Evolutionary conservation across 345 rosid genomes (phyloP).

Genomic region (Psidium guajava): DNA sequence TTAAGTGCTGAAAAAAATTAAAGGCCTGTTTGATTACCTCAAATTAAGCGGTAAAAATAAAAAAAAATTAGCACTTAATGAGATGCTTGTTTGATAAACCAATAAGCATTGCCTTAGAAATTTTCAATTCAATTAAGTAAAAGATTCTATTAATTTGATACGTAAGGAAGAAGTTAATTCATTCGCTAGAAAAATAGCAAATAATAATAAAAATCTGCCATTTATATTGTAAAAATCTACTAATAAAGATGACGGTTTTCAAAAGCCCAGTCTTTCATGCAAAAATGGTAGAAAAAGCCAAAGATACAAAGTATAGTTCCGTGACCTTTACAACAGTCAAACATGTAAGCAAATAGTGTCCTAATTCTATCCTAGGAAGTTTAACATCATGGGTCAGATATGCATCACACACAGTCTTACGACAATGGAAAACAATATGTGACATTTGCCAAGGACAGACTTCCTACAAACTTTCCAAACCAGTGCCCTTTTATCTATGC

Average conservation of each 20-base stretch:
- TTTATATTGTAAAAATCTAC: not conserved
- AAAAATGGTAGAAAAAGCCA: not conserved
- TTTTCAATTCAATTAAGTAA: not conserved
- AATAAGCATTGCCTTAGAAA: not conserved
- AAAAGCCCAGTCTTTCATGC: not conserved
- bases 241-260: not conserved
- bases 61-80: no score
- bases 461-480: not conserved
- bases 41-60: not conserved
- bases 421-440: not conserved
- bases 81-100: not conserved
- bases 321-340: not conserved
- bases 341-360: not conserved
- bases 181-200: not conserved
- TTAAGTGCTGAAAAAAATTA: not conserved
- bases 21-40: not conserved
- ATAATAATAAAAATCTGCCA: not conserved
- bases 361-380: not conserved
- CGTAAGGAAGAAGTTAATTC: not conserved
- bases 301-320: not conserved
- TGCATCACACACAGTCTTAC: not conserved
- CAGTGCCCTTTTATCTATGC: not conserved
- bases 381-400: not conserved
- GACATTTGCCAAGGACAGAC: not conserved
- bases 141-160: not conserved